These are phyloP conservation scores for Coprinopsis sp. DNA, from an alignment of 768 basidiomycete genomes.

Conservation along the genomic window DNA sequence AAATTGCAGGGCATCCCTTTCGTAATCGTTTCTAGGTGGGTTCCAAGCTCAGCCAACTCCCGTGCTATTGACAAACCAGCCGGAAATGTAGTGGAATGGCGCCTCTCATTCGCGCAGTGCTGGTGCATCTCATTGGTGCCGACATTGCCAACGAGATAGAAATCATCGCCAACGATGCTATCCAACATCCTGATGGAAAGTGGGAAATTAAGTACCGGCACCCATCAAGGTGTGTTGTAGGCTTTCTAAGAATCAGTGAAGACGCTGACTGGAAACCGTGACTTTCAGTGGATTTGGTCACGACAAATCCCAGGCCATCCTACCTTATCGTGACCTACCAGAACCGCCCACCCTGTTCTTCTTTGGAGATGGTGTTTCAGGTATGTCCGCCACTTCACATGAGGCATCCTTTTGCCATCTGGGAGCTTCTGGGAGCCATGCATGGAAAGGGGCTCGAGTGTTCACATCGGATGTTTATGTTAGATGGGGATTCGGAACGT, in stretches of 20 bases:
- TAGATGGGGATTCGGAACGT: too few relatives aligned
- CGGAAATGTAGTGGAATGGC: constrained; percentile 98
- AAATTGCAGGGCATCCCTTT: constrained; percentile 77
- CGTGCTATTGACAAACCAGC: too few relatives aligned
- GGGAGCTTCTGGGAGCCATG: too few relatives aligned
- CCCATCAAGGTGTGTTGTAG: constrained; percentile 64
- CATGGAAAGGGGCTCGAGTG: too few relatives aligned
- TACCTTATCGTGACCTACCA: constrained; percentile 75
- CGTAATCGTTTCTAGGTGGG: constrained; percentile 87
- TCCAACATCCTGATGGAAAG: constrained; percentile 53
- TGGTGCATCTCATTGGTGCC: constrained; percentile 75
- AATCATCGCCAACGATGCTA: constrained; percentile 91
- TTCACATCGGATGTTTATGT: too few relatives aligned
- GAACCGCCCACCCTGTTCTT: constrained; percentile 85
- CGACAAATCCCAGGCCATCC: constrained; percentile 93
- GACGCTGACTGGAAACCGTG: neutral
- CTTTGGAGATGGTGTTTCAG: constrained; percentile 97
- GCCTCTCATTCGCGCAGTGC: constrained; percentile 86
- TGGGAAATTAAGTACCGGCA: constrained; percentile 89
- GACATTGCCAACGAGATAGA: constrained; percentile 72
- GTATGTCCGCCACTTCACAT: constrained; percentile 34
- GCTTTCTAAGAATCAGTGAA: neutral
- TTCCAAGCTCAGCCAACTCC: too few relatives aligned
- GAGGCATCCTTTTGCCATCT: neutral
- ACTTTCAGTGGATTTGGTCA: constrained; percentile 75